phyloP scores from a whole-genome alignment of 2,329 filamentous ascomycete genomes.

The Cercospora berteroae region DNA sequence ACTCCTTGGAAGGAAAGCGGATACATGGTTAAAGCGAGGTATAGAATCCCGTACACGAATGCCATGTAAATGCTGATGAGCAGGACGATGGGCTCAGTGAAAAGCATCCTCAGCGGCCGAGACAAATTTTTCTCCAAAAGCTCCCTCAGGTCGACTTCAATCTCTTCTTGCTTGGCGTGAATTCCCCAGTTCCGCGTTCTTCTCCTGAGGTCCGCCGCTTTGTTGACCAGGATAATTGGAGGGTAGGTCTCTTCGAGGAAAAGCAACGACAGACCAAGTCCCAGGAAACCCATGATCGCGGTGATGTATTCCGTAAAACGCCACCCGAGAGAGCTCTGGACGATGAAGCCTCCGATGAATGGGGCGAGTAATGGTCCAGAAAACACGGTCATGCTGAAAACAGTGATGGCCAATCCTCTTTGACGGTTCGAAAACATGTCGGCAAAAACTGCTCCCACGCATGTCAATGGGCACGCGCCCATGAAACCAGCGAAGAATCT shows the following conservation, averaged over 20 bases:
- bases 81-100: slow-evolving; percentile 52
- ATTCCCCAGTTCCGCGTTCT: slow-evolving; percentile 59
- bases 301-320: slow-evolving; percentile 52
- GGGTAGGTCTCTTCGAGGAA: slow-evolving; percentile 60
- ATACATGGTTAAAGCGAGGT: slow-evolving; percentile 83
- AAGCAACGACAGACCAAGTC: slow-evolving; percentile 50
- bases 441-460: slow-evolving; percentile 49
- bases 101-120: slow-evolving; percentile 48
- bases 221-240: slow-evolving; percentile 56
- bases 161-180: slow-evolving; percentile 51
- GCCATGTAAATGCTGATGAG: slow-evolving; percentile 45
- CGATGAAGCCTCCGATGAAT: slow-evolving; percentile 38
- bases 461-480: slow-evolving; percentile 45
- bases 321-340: slow-evolving; percentile 45
- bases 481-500: slow-evolving; percentile 41
- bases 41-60: slow-evolving; percentile 58
- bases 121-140: slow-evolving; percentile 40
- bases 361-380: slow-evolving; percentile 36
- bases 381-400: slow-evolving; percentile 40
- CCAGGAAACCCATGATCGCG: slow-evolving; percentile 56
- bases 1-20: slow-evolving; percentile 72
- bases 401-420: slow-evolving; percentile 37
- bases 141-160: slow-evolving; percentile 40
- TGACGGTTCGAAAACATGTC: slow-evolving; percentile 38
- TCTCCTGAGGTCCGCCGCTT: slow-evolving; percentile 55